A percentile compares a stretch with the other conserved stretches of the same genome.
Conservation (phyloP, 257 asterid species). For the Fraxinus americana region DNA sequence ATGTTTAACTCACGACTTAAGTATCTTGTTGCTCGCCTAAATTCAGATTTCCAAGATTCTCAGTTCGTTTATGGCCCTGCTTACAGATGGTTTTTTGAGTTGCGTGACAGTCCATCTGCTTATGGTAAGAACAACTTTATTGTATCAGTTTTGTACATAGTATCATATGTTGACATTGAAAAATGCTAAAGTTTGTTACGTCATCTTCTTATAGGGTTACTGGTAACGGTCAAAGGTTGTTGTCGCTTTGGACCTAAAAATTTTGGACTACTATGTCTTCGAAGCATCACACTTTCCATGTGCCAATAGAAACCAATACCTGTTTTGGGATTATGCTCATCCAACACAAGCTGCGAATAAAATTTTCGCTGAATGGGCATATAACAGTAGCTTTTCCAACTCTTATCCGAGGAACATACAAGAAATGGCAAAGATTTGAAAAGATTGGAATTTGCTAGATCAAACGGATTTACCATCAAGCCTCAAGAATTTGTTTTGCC, state of each 20-base stretch:
- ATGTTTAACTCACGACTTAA: conserved; percentile 19
- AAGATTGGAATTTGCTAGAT: too few species aligned
- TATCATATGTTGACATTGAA: neutral
- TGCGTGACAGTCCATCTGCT: conserved; percentile 25
- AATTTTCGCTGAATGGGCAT: conserved; percentile 1
- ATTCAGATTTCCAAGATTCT: conserved; percentile 9
- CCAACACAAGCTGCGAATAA: conserved; percentile 41
- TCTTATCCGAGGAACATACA: conserved; percentile 17
- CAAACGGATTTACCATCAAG: too few species aligned
- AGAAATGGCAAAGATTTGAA: neutral
- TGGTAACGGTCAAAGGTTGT: conserved; percentile 40
- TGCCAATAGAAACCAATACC: conserved; percentile 36
- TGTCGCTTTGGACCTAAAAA: conserved; percentile 31
- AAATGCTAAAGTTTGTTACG: neutral
- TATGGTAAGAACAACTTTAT: conserved; percentile 15
- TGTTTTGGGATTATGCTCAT: conserved; percentile 54
- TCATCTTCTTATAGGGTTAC: conserved; percentile 37
- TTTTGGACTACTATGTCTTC: conserved; percentile 33
- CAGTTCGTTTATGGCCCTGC: neutral
- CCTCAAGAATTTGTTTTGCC: neutral
- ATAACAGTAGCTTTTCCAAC: neutral
- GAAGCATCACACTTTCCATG: conserved; percentile 32
- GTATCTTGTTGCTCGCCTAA: conserved; percentile 10
- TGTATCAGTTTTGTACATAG: neutral
- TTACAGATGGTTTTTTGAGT: neutral